These are phyloP conservation scores for Rhizopogon parksii DNA, from an alignment of 1,284 basidiomycete genomes.

Conservation along the genomic window DNA sequence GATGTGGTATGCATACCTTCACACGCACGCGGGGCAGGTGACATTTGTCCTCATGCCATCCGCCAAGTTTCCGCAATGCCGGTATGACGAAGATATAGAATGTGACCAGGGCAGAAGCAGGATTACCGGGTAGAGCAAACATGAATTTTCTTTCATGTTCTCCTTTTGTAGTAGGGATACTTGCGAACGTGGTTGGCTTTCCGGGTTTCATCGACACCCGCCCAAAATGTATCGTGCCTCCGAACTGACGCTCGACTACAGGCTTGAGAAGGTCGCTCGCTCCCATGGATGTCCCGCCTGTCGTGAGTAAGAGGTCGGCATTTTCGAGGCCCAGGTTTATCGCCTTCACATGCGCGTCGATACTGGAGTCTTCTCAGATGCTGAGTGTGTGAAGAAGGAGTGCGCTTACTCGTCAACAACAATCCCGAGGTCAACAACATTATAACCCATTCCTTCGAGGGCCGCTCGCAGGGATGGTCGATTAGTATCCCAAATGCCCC, in stretches of 20 bases:
- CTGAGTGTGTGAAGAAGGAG: slow-evolving; percentile 1
- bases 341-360: slow-evolving; percentile 53
- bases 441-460: slow-evolving; percentile 66
- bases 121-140: slow-evolving; percentile 86
- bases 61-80: slow-evolving; percentile 67
- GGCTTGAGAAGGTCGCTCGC: slow-evolving; percentile 83
- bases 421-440: slow-evolving; percentile 78
- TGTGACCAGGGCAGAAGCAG: slow-evolving; percentile 82
- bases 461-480: slow-evolving; percentile 69
- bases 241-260: slow-evolving; percentile 72
- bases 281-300: slow-evolving; percentile 89
- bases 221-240: slow-evolving; percentile 76
- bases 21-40: slow-evolving; percentile 63
- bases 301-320: slow-evolving; percentile 76
- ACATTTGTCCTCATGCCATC: slow-evolving; percentile 49
- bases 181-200: slow-evolving; percentile 86
- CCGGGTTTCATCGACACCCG: slow-evolving; percentile 66
- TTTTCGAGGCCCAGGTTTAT: slow-evolving; percentile 50
- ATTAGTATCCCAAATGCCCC: slow-evolving; percentile 79
- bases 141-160: slow-evolving; percentile 44
- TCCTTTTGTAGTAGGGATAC: slow-evolving; percentile 40
- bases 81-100: slow-evolving; percentile 84
- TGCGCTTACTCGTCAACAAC: slow-evolving; percentile 55
- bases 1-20: slow-evolving; percentile 35
- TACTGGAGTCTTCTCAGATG: slow-evolving; percentile 31